Conservation (phyloP, 2,329 filamentous ascomycete genomes). For the Xylariaceae sp. region DNA sequence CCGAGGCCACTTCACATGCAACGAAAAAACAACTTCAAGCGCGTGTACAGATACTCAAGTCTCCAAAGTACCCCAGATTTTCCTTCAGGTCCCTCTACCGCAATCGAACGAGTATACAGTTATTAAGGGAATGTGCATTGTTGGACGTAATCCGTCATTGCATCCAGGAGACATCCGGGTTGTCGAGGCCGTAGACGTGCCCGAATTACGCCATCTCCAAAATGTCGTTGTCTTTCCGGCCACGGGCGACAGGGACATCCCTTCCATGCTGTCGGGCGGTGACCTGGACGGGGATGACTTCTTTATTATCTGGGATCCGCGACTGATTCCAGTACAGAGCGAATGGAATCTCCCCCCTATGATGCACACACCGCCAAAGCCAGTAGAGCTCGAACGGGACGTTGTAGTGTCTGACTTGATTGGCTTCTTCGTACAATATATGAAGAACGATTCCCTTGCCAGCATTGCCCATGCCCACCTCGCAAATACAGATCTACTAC, state of each 20-base stretch:
- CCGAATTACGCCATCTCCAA: constrained; percentile 68
- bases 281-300: constrained; percentile 97
- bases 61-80: constrained; percentile 74
- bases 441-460: constrained; percentile 82
- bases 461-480: constrained; percentile 80
- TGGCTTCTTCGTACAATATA: constrained; percentile 84
- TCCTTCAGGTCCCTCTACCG: constrained; percentile 70
- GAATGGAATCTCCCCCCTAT: constrained; percentile 73
- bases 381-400: constrained; percentile 51
- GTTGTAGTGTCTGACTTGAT: constrained; percentile 72
- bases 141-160: constrained; percentile 89
- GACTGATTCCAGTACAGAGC: constrained; percentile 55
- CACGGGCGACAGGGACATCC: constrained; percentile 75
- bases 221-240: constrained; percentile 87
- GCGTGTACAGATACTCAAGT: too few relatives aligned
- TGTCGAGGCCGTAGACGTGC: constrained; percentile 75
- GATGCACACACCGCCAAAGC: constrained; percentile 62
- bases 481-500: constrained; percentile 64
- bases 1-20: constrained; percentile 71
- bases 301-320: constrained; percentile 84
- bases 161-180: constrained; percentile 90
- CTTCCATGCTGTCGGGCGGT: constrained; percentile 93
- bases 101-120: constrained; percentile 57
- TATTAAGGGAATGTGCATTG: constrained; percentile 71
- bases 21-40: too few relatives aligned